phyloP scores from a whole-genome alignment of 441 rosid genomes.

The Erodium texanum region DNA sequence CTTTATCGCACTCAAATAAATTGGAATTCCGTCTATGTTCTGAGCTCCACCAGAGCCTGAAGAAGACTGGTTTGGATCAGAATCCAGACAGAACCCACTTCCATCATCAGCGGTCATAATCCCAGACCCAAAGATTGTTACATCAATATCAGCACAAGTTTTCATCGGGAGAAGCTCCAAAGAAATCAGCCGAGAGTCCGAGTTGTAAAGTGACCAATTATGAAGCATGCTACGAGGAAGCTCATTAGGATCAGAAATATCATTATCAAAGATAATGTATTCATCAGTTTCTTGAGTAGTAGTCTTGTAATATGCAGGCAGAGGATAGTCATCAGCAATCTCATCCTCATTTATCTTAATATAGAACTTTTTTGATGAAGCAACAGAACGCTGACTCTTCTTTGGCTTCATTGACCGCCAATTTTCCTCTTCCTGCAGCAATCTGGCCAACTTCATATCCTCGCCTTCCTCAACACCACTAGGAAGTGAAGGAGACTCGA shows the following conservation, averaged over 20 bases:
- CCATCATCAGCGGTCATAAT: constrained; percentile 55
- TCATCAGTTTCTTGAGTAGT: constrained; percentile 61
- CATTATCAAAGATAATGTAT: constrained; percentile 34
- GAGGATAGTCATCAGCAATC: constrained; percentile 74
- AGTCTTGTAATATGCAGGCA: constrained; percentile 61
- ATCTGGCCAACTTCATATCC: constrained; percentile 42
- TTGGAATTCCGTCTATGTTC: constrained; percentile 39
- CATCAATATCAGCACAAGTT: constrained; percentile 59
- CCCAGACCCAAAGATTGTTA: constrained; percentile 75
- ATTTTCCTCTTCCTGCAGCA: constrained; percentile 58
- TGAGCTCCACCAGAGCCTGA: constrained; percentile 26
- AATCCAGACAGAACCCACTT: constrained; percentile 44
- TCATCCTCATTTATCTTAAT: constrained; percentile 76
- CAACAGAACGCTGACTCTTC: constrained; percentile 31
- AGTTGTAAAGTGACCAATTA: constrained; percentile 77
- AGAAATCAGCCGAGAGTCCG: constrained; percentile 55
- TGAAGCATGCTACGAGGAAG: constrained; percentile 65
- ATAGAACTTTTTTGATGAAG: constrained; percentile 41
- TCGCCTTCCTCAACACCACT: constrained; percentile 39
- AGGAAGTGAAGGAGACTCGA: constrained; percentile 16
- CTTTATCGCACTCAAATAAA: constrained; percentile 61
- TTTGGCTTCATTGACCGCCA: constrained; percentile 47
- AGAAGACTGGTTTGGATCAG: constrained; percentile 33
- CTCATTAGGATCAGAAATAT: constrained; percentile 30
- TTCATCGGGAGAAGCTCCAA: constrained; percentile 84